A percentile compares a stretch with the other conserved stretches of the same genome.
These are phyloP conservation scores for Ehretia macrophylla DNA, from an alignment of 257 asterid species.

Conservation along the genomic window DNA sequence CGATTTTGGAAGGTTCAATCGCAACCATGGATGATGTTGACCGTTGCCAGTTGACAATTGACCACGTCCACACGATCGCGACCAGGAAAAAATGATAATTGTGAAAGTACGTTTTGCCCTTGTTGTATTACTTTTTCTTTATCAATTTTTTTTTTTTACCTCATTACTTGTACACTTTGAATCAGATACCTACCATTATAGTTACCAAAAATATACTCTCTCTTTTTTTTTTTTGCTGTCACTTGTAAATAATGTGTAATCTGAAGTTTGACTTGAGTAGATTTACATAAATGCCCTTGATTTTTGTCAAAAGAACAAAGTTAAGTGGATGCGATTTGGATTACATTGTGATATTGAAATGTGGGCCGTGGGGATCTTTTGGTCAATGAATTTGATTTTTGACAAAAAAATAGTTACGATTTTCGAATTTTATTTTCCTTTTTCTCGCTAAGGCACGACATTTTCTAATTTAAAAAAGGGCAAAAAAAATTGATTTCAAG, in stretches of 20 bases:
- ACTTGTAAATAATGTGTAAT: not conserved
- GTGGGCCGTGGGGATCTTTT: not conserved
- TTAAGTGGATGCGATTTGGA: not conserved
- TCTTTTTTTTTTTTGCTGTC: too few relatives aligned
- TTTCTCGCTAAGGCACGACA: too few relatives aligned
- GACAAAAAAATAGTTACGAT: too few relatives aligned
- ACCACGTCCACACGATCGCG: not conserved
- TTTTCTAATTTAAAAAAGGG: too few relatives aligned
- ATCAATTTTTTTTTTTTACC: too few relatives aligned
- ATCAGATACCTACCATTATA: too few relatives aligned
- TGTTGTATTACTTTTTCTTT: not conserved
- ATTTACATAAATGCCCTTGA: not conserved
- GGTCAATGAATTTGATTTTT: not conserved
- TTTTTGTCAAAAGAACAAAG: not conserved
- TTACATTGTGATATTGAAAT: too few relatives aligned
- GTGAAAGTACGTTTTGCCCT: constrained; percentile 46
- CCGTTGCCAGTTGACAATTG: constrained; percentile 35
- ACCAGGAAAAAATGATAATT: not conserved
- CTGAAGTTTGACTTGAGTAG: not conserved
- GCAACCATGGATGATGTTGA: constrained; percentile 50
- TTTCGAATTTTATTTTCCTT: too few relatives aligned
- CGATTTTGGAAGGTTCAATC: constrained; percentile 68
- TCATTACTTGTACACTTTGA: not conserved
- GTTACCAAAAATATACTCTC: not conserved
- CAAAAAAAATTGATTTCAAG: too few relatives aligned